Conservation (phyloP, 2,329 filamentous ascomycete genomes). For the Fusarium tjaetaba region DNA sequence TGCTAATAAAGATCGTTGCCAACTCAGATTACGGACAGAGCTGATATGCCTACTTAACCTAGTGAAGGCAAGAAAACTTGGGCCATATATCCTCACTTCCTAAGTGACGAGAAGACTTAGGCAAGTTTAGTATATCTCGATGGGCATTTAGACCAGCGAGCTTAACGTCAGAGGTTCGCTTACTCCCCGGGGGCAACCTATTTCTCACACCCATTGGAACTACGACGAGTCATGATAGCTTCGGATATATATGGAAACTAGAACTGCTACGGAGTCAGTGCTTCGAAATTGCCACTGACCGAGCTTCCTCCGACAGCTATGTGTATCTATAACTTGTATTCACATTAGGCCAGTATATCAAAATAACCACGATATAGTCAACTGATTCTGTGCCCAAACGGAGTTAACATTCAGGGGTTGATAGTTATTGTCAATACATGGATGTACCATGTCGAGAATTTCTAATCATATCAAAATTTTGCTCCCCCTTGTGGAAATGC, state of each 20-base stretch:
- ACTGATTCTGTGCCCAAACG: not conserved
- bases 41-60: not conserved
- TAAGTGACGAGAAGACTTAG: not conserved
- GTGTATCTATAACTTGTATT: not conserved
- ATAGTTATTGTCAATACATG: not conserved
- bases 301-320: not conserved
- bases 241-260: not conserved
- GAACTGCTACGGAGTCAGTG: not conserved
- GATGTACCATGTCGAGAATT: slow-evolving; percentile 2
- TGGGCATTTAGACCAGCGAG: not conserved
- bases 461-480: slow-evolving; percentile 12
- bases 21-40: not conserved
- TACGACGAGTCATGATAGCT: not conserved
- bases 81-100: not conserved
- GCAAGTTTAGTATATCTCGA: not conserved
- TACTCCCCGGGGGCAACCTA: not conserved
- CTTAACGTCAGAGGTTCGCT: not conserved
- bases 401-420: not conserved
- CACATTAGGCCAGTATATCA: not conserved
- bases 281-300: not conserved
- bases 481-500: not conserved
- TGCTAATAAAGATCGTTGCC: not conserved
- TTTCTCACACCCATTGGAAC: not conserved
- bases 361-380: not conserved
- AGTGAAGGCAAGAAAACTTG: not conserved